Base-by-base conservation (phyloP, 805 yeast genomes). In the Candida corydali region DNA sequence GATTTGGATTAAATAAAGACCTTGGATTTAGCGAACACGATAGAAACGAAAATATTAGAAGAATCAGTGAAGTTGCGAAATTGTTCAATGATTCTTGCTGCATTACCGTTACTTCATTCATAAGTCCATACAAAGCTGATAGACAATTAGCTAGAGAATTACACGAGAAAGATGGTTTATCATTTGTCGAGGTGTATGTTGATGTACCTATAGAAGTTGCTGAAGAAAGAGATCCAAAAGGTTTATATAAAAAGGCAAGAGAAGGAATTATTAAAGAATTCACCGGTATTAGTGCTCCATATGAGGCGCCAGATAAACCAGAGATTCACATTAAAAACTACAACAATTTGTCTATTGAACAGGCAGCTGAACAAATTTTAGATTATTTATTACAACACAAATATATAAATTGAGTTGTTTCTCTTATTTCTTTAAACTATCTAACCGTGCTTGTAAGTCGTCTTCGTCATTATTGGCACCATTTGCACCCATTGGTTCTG, bases 141-240 rank as follows among this genome's bases (percentile, higher is more conserved):
- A 78, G 98, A 62, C 79, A 78, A 38, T 75, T 73, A 47, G 98
- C 96, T 23, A 79, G 98, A 57, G 80, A 82, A 57, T 69, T 89
- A 45, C 98, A 89, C 59, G 78, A 75, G 44, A 78, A 78, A 42
- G 77, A 81, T 46, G 74, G 74, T 28, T 67, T 91, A 44, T 91
- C 95, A 37, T 89, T 89, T 53, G 76, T 89, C 38, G 98, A 89
- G 68, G 94, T 91, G 7, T 88, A 67, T 49, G 91, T 89, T 25
- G 96, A 89, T 59, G 97, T 88, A 30, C 97, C 98, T 24, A 72
- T 91, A 35, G 88, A 82, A 53, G 87, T 91, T 44, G 98, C 97
- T 34, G 98, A 91, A 70, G 76, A 86, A 62, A 86, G 98, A 68
- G 98, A 91, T 62, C 98, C 98, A 45, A 91, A 91, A 70, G 98